Conservation (phyloP, 1,284 basidiomycete genomes). For the Calocybe gambosa region DNA sequence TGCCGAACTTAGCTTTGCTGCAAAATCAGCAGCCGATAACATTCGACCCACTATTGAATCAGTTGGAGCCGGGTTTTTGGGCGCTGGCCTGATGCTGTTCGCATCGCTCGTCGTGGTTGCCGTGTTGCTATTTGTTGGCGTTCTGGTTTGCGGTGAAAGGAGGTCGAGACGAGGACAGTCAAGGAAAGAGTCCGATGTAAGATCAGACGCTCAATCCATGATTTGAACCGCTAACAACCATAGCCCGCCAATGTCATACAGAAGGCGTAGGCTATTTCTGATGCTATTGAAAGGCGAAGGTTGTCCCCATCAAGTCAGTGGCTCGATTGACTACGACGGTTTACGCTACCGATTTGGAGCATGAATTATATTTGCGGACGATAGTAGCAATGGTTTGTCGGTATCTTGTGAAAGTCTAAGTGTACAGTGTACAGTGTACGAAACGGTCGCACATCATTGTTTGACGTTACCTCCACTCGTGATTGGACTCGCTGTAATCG, state of each 20-base stretch:
- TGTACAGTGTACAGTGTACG: not conserved
- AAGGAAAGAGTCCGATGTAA: constrained; percentile 5
- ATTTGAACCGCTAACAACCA: not conserved
- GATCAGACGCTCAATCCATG: not conserved
- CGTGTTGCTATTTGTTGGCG: constrained; percentile 39
- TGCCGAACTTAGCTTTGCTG: constrained; percentile 36
- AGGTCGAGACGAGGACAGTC: constrained; percentile 7
- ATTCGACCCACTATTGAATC: constrained; percentile 39
- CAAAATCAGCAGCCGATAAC: constrained; percentile 24
- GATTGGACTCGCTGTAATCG: constrained; percentile 31
- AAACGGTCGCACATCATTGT: not conserved
- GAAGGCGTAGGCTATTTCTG: not conserved
- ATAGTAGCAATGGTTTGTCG: no score
- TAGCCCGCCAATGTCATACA: not conserved
- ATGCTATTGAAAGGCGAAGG: no score
- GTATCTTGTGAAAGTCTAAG: no score
- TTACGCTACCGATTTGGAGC: not conserved
- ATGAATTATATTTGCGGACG: not conserved
- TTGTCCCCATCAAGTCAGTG: no score
- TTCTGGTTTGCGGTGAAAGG: constrained; percentile 9
- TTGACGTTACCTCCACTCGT: constrained; percentile 21
- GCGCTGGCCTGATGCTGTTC: constrained; percentile 51
- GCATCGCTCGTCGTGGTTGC: constrained; percentile 35
- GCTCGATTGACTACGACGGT: not conserved
- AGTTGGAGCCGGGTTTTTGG: constrained; percentile 60